These are phyloP conservation scores for Phylloboletellus chloephorus DNA, from an alignment of 1,284 basidiomycete genomes.

Conservation along the genomic window DNA sequence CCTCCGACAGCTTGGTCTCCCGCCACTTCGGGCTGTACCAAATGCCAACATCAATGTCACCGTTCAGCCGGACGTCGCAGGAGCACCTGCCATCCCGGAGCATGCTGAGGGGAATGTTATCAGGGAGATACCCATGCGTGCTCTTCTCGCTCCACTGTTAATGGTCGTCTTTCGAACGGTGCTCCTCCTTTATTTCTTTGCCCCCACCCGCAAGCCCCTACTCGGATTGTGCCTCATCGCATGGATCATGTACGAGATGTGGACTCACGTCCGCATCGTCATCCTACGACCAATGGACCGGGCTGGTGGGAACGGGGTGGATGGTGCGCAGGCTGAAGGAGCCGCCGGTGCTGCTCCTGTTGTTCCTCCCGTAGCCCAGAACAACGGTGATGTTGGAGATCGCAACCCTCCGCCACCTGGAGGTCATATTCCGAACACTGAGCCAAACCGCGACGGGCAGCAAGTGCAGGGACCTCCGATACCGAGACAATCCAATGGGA, in stretches of 20 bases:
- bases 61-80: slow-evolving; percentile 17
- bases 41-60: slow-evolving; percentile 29
- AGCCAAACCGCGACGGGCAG: slow-evolving; percentile 17
- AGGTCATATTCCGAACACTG: slow-evolving; percentile 17
- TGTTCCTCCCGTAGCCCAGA: slow-evolving; percentile 14
- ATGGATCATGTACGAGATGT: slow-evolving; percentile 75
- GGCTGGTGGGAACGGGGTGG: slow-evolving; percentile 19
- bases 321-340: slow-evolving; percentile 20
- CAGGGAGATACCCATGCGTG: slow-evolving; percentile 37
- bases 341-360: slow-evolving; percentile 17
- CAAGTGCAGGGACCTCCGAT: slow-evolving; percentile 22
- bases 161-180: slow-evolving; percentile 65
- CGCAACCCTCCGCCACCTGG: slow-evolving; percentile 16
- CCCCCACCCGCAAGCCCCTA: slow-evolving; percentile 67
- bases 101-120: slow-evolving; percentile 26
- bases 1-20: slow-evolving; percentile 58
- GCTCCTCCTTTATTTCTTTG: slow-evolving; percentile 73
- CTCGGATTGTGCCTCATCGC: slow-evolving; percentile 60
- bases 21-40: slow-evolving; percentile 38
- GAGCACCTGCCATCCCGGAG: slow-evolving; percentile 16
- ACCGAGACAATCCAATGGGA: slow-evolving; percentile 30
- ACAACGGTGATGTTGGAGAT: slow-evolving; percentile 13
- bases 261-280: slow-evolving; percentile 60
- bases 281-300: slow-evolving; percentile 39
- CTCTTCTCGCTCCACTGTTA: slow-evolving; percentile 59